Evolutionary conservation across 371 early-diverging fungal genomes (phyloP).

Genomic region (Saksenaea vasiformis): DNA sequence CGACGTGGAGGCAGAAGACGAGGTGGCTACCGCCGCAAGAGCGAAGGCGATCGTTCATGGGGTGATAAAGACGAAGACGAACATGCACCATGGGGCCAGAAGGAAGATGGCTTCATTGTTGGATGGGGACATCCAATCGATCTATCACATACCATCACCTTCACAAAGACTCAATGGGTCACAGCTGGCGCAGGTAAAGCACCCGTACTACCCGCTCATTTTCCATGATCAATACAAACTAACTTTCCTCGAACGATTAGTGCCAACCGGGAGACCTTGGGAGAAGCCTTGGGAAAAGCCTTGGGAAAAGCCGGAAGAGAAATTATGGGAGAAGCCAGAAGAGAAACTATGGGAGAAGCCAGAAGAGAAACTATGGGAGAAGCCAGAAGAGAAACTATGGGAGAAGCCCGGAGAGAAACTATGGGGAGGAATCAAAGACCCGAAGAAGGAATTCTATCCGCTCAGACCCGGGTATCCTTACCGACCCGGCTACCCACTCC

Average conservation of each 20-base stretch:
- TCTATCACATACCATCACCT: conserved; percentile 4
- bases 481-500: no score
- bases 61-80: background rate
- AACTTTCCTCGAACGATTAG: background rate
- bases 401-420: background rate
- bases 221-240: background rate
- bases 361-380: background rate
- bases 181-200: background rate
- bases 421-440: no score
- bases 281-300: background rate
- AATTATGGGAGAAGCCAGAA: background rate
- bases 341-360: background rate
- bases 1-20: no score
- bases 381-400: background rate
- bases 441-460: no score
- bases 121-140: conserved; percentile 8
- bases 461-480: no score
- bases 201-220: background rate
- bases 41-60: background rate
- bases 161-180: conserved; percentile 7
- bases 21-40: background rate
- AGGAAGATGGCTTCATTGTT: background rate
- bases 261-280: background rate
- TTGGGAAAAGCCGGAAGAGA: background rate
- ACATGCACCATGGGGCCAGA: background rate